Percentiles rank a stretch among this genome's conserved stretches.
These are phyloP conservation scores for Saccharomycopsis sp. DNA, from an alignment of 805 yeast genomes.

Conservation along the genomic window DNA sequence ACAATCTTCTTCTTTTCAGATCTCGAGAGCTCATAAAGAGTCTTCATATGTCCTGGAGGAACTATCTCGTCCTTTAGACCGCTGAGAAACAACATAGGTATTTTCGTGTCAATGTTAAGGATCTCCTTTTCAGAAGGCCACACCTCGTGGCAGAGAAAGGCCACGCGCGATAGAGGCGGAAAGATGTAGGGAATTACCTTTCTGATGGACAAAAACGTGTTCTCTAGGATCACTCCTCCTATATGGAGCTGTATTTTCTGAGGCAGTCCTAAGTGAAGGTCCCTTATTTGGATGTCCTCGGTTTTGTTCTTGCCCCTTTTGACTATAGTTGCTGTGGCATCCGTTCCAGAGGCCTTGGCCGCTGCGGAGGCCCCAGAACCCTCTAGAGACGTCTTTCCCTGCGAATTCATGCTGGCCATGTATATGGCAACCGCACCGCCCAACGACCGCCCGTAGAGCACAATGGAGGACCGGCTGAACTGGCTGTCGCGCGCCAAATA, in stretches of 20 bases:
- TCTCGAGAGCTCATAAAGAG: slow-evolving; percentile 46
- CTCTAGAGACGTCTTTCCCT: slow-evolving; percentile 11
- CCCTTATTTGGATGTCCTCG: neutral
- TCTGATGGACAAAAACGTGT: slow-evolving; percentile 73
- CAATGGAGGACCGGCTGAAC: slow-evolving; percentile 44
- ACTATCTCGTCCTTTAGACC: slow-evolving; percentile 84
- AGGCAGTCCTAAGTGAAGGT: no score
- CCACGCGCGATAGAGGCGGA: slow-evolving; percentile 53
- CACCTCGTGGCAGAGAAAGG: slow-evolving; percentile 61
- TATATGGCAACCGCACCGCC: slow-evolving; percentile 95
- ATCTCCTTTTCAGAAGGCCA: slow-evolving; percentile 77
- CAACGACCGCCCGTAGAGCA: slow-evolving; percentile 80
- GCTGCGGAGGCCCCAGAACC: neutral
- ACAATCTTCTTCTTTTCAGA: slow-evolving; percentile 45
- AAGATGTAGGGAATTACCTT: slow-evolving; percentile 69
- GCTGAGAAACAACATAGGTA: slow-evolving; percentile 66
- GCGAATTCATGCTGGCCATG: slow-evolving; percentile 55
- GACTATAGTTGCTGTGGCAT: neutral
- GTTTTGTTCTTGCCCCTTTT: neutral
- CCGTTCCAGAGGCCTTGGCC: neutral
- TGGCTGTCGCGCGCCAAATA: slow-evolving; percentile 49
- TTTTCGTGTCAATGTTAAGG: slow-evolving; percentile 38
- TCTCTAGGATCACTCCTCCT: slow-evolving; percentile 70
- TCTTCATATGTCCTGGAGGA: slow-evolving; percentile 77
- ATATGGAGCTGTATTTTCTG: slow-evolving; percentile 3